Evolutionary conservation across 306 rosid genomes (phyloP), one percentile per base, ranked within the genome.

Genomic region (Astragalus glycyphyllos): DNA sequence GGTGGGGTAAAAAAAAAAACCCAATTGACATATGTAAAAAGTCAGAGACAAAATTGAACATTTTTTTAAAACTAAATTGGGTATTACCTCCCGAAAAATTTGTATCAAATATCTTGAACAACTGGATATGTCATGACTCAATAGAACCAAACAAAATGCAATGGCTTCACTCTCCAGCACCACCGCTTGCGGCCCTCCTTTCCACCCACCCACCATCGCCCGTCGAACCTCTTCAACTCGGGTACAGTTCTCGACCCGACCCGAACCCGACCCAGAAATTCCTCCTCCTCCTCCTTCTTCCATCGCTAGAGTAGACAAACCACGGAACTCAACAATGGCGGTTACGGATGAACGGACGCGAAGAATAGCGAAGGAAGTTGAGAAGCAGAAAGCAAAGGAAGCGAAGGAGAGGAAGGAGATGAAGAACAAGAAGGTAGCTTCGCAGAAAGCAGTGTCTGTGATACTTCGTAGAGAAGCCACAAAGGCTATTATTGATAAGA

Each of bases 381-480:
- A 82, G 80, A 85, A 80, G 84, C 76, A 49, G 7, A 86, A 81
- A 50, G 69, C 45, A 5, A 82, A 69, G 69, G 97, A 90, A 78
- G 77, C 61, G 11, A 69, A 29, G 74, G 94, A 88, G 86, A 87
- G 94, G 20, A 93, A 81, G 61, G 98, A 90, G 63, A 87, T 88
- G 77, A 84, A 62, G 66, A 87, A 85, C 73, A 57, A 66, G n/a
- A 90, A 87, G 83, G 77, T 77, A 34, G 98, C 96, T 4, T 90
- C 98, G 29, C 80, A 83, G 80, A 93, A 93, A 80, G 98, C 97
- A 3, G 84, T 93, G 5, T 90, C 98, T 6, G 84, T 90, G 26
- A 84, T 93, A 20, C 88, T 93, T 11, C 78, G 93, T 6, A 77
- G 98, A 80, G 98, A 93, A 47, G 96, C 98, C 26, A 87, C 97